Conservation (phyloP, 2,329 filamentous ascomycete species). For the Magnaporthales sp. region DNA sequence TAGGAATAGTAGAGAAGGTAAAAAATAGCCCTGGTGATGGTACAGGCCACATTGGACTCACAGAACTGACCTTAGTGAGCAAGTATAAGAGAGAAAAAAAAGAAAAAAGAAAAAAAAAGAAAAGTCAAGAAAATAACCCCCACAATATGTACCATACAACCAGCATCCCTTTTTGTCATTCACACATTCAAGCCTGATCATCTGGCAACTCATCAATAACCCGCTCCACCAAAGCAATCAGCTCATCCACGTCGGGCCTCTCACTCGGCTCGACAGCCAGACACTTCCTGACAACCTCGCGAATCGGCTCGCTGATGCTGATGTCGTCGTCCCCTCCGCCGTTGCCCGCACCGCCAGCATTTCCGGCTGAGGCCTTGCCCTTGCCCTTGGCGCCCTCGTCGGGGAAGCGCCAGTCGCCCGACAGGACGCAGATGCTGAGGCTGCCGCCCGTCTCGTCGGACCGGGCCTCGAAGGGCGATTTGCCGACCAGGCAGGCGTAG, state of each 20-base stretch:
- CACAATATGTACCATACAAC: neutral
- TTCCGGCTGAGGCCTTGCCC: constrained; percentile 17
- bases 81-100: neutral
- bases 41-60: neutral
- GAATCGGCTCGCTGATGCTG: constrained; percentile 69
- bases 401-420: constrained; percentile 94
- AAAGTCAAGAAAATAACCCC: neutral
- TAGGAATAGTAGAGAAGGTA: neutral
- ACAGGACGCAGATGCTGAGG: constrained; percentile 82
- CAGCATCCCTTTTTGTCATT: neutral
- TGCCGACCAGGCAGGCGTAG: constrained; percentile 92
- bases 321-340: constrained; percentile 30
- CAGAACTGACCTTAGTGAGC: neutral
- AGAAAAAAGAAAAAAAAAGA: neutral
- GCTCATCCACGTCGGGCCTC: constrained; percentile 75
- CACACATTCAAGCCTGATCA: constrained; percentile 26
- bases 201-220: constrained; percentile 61
- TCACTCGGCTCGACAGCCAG: constrained; percentile 80
- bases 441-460: constrained; percentile 94
- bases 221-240: constrained; percentile 70
- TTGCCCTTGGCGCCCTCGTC: constrained; percentile 59
- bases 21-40: neutral
- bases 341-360: constrained; percentile 16
- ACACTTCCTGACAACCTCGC: constrained; percentile 81
- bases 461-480: constrained; percentile 92